Evolutionary conservation across 805 yeast genomes (phyloP).

Genomic region (Saccharomycodes ludwigii): DNA sequence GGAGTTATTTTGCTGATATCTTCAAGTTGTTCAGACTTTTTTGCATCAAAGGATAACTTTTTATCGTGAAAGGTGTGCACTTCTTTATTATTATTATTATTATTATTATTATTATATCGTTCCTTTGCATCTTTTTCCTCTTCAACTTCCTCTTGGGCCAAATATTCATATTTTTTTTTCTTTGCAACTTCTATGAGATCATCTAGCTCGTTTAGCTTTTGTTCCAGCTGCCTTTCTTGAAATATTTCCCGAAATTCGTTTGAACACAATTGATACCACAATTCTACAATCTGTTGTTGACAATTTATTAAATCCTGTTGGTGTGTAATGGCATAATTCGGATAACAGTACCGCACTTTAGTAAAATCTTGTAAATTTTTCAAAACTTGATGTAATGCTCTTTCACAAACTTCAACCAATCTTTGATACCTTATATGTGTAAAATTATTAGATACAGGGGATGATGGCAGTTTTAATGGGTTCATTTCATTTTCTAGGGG

Average conservation of each 20-base stretch:
- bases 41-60: slow-evolving; percentile 12
- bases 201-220: slow-evolving; percentile 27
- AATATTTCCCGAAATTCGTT: slow-evolving; percentile 45
- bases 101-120: not conserved
- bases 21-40: slow-evolving; percentile 16
- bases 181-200: slow-evolving; percentile 27
- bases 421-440: slow-evolving; percentile 34
- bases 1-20: too few relatives aligned
- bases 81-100: slow-evolving; percentile 4
- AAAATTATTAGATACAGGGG: slow-evolving; percentile 6
- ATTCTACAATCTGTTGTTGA: slow-evolving; percentile 37
- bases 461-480: not conserved
- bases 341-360: slow-evolving; percentile 42
- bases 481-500: not conserved
- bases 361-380: slow-evolving; percentile 35
- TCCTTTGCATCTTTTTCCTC: slow-evolving; percentile 4
- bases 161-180: slow-evolving; percentile 8
- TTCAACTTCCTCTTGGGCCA: too few relatives aligned
- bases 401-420: slow-evolving; percentile 35
- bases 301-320: slow-evolving; percentile 39
- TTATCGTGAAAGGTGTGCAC: too few relatives aligned
- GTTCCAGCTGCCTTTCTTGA: slow-evolving; percentile 29
- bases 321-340: slow-evolving; percentile 33
- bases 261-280: slow-evolving; percentile 36
- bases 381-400: slow-evolving; percentile 44